phyloP scores from a whole-genome alignment of 441 rosid species.

The Omphalea diandra region DNA sequence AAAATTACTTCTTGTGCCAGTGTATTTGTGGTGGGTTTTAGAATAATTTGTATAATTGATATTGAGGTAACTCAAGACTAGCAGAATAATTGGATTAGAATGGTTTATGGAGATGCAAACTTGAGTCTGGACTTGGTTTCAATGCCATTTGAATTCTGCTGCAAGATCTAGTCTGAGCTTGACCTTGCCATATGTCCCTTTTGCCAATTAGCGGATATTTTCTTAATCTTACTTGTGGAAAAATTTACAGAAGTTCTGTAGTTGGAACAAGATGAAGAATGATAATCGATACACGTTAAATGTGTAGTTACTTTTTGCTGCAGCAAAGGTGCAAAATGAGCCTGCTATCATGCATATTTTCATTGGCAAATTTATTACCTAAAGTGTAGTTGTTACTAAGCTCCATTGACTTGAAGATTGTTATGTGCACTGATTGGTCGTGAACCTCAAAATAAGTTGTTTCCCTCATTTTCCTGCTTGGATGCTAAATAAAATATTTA shows the following conservation, averaged over 20 bases:
- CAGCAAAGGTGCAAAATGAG: neutral
- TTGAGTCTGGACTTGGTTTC: slow-evolving; percentile 1
- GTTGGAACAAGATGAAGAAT: neutral
- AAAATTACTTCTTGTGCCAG: neutral
- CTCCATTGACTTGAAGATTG: no score
- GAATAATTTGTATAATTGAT: no score
- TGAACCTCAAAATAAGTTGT: no score
- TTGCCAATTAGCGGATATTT: neutral
- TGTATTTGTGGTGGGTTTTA: neutral
- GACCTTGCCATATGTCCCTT: neutral
- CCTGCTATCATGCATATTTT: neutral
- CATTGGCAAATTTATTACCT: neutral
- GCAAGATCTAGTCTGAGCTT: neutral
- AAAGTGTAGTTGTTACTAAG: no score
- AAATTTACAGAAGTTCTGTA: neutral
- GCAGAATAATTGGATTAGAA: neutral
- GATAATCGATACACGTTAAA: neutral
- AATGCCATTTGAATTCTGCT: neutral
- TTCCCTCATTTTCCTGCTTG: no score
- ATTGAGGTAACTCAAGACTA: neutral
- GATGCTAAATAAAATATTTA: no score
- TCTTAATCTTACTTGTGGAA: neutral
- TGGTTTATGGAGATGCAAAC: neutral
- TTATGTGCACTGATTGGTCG: no score
- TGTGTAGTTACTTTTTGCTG: neutral